Evolutionary conservation across 2,329 filamentous ascomycete species (phyloP), one percentile per base, ranked within the genome.

Genomic region (Claviceps fusiformis): DNA sequence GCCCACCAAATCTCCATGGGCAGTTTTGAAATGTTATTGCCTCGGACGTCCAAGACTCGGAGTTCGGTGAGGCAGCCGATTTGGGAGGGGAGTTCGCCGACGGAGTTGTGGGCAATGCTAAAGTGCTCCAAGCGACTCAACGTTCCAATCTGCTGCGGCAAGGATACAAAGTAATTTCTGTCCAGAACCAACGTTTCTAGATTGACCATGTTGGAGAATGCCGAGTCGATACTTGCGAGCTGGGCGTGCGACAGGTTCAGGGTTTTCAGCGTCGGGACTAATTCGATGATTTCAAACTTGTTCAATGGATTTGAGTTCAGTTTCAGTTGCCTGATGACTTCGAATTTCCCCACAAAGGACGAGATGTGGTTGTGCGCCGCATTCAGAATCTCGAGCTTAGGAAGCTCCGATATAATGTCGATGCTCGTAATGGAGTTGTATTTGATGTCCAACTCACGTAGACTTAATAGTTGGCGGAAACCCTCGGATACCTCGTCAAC

Each of bases 1-100:
- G 92, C 92, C 76, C 89, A 92, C 93, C 93, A 98, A n/a, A 98
- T 79, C 65, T 98, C 93, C 65, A 88, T 82, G 2, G 93, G 93
- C 37, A 98, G 75, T 64, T 86, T 86, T 60, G 85, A 86, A 56
- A 98, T 79, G 65, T 97, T 98, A 73, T 97, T 98, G 65, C 93
- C 89, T 59, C 92, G 82, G 19, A 97, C 79, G 66, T 98, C 92
- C 45, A 98, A 76, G 59, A 90, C 86, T 54, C 83, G 85, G 58
- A 98, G 76, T 67, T 97, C 92, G 0, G 78, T 81, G 29, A 98
- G 77, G 60, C 88, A 91, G 5, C 93, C 93, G 60, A 98, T 89
- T 61, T 95, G 90, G 0, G 87, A 71, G 4, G 93, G 93, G 35
- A 98, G 74, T 61, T 88, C 84, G 57, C 85, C 87, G 3, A 98